Percentiles rank a stretch among this genome's conserved stretches.
Evolutionary conservation across 306 rosid genomes (phyloP).

Genomic region (Vigna trinervia): DNA sequence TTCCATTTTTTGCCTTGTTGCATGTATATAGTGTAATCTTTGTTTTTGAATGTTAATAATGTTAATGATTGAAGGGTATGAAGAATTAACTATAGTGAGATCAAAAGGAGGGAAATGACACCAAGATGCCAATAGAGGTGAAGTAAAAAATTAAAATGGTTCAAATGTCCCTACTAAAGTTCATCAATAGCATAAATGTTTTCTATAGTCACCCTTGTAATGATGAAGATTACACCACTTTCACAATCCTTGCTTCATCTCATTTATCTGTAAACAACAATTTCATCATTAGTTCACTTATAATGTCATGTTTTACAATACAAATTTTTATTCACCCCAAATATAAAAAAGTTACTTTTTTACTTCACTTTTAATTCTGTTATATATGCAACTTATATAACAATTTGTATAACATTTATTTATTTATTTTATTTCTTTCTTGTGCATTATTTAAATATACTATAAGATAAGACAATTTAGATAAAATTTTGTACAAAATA

Average conservation of each 20-base stretch:
- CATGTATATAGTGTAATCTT: conserved; percentile 30
- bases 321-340: background rate
- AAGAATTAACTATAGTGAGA: conserved; percentile 28
- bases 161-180: conserved; percentile 18
- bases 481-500: too few species aligned
- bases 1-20: conserved; percentile 27
- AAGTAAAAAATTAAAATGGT: conserved; percentile 35
- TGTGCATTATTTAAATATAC: too few species aligned
- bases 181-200: conserved; percentile 22
- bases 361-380: background rate
- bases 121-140: conserved; percentile 24
- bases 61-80: conserved; percentile 24
- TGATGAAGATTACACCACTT: conserved; percentile 27
- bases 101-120: conserved; percentile 27
- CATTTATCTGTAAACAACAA: conserved; percentile 54
- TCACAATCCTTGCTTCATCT: conserved; percentile 37
- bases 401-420: background rate
- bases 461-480: too few species aligned
- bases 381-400: too few species aligned
- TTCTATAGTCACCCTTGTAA: conserved; percentile 33
- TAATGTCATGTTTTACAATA: background rate
- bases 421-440: too few species aligned
- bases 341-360: background rate
- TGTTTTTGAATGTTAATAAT: conserved; percentile 34
- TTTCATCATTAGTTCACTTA: conserved; percentile 14